phyloP scores from a whole-genome alignment of 257 asterid genomes.

The Solanum corneliomulleri region DNA sequence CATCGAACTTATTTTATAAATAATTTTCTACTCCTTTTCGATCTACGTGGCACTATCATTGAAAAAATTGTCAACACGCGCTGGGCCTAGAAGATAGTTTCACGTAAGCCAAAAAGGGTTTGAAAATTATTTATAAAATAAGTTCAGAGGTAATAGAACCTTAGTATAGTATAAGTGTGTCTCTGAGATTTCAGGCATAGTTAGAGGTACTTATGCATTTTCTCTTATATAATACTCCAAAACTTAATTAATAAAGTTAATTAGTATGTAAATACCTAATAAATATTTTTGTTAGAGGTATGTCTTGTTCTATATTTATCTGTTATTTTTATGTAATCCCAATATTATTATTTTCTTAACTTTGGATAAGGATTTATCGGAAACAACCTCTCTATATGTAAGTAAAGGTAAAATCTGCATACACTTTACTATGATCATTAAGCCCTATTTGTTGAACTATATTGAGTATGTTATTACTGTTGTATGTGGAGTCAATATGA shows the following conservation, averaged over 20 bases:
- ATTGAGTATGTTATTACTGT: fast-evolving
- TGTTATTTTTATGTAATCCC: background rate
- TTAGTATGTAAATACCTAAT: background rate
- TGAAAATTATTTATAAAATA: too few species aligned
- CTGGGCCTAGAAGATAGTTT: too few species aligned
- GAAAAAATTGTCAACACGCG: too few species aligned
- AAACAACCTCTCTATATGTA: background rate
- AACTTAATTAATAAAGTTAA: background rate
- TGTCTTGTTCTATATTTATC: background rate
- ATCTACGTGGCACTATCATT: too few species aligned
- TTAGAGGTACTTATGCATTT: too few species aligned
- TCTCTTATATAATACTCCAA: background rate
- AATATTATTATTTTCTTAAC: background rate
- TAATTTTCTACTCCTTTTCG: too few species aligned
- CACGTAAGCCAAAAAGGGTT: too few species aligned
- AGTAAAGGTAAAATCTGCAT: fast-evolving
- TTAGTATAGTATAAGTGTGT: too few species aligned
- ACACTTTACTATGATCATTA: fast-evolving
- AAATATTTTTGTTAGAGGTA: background rate
- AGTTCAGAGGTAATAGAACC: too few species aligned
- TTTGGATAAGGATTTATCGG: fast-evolving
- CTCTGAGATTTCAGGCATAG: too few species aligned
- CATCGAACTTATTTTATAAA: too few species aligned
- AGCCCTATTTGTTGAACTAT: fast-evolving
- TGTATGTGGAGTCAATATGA: background rate